Base-by-base conservation (phyloP, 1,139 yeast species). In the Yamadazyma songkhlaensis region DNA sequence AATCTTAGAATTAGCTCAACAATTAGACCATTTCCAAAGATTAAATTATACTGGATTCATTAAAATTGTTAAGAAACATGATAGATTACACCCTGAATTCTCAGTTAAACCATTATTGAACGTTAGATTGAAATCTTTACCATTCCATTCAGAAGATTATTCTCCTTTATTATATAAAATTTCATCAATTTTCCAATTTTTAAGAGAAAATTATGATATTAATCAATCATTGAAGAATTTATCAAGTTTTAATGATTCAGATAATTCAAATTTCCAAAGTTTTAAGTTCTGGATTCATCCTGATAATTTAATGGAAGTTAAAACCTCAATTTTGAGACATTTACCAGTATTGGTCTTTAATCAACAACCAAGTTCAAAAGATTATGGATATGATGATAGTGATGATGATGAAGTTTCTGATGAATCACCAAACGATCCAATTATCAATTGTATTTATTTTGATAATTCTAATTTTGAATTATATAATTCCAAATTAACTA, bases 231-330 rank as follows among this genome's bases (percentile, higher is more conserved):
- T 70, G 41, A 62, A 68, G 24, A 69, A 71, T 45, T 57, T 71
- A 41, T 62, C 70, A n/a, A 67, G 74, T n/a, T 69, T 70, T 47
- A 69, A 64, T 41, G 77, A 72, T 41, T 59, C 64, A 38, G 69
- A 70, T 40, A 72, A 72, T 40, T 72, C 76, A 28, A 82, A 81
- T 35, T 85, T 71, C 60, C 87, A 85, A 52, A 81, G 88, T 20
- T 82, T 84, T 63, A 88, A 88, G 64, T 90, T 90, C 62, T 92
- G 98, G 98, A 75, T 92, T 35, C 97, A 92, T 57, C 92, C 92
- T 11, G 98, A 92, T 54, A 89, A 92, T 59, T 70, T 90, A 57
- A 90, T 90, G 96, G 97, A 92, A 63, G 96, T 89, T 41, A 92
- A 92, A 65, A 88, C 97, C 17, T 81, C 89, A 46, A 87, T 92